These are phyloP conservation scores for Apophysomyces ossiformis DNA, from an alignment of 371 early-diverging fungal genomes.

Conservation along the genomic window DNA sequence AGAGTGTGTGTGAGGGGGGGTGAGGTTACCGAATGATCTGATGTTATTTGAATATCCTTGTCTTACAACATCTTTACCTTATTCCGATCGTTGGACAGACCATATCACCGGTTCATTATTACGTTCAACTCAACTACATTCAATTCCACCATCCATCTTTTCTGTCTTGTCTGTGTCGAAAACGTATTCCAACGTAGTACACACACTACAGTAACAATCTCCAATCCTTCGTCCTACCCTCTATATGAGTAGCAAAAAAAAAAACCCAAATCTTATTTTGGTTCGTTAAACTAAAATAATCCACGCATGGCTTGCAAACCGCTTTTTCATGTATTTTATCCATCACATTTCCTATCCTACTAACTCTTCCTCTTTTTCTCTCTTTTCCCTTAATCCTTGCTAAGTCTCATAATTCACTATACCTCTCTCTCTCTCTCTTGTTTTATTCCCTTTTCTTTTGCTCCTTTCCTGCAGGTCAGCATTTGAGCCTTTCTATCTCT, in stretches of 20 bases:
- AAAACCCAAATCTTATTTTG: too few species aligned
- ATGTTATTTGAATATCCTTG: neutral
- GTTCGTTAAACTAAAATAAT: too few species aligned
- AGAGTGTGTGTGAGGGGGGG: too few species aligned
- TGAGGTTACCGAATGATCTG: neutral
- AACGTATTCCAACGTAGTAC: too few species aligned
- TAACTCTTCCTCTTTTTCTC: neutral
- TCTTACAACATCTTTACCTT: neutral
- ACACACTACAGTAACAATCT: too few species aligned
- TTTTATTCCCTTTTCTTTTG: neutral
- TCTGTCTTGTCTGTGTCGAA: neutral
- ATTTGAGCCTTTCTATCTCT: neutral
- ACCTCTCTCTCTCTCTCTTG: neutral
- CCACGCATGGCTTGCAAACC: too few species aligned
- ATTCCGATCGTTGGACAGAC: constrained; percentile 8
- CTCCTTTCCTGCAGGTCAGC: neutral
- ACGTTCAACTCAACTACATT: too few species aligned
- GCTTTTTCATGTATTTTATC: too few species aligned
- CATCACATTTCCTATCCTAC: too few species aligned
- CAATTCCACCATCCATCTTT: neutral
- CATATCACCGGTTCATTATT: neutral
- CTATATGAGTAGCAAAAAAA: too few species aligned
- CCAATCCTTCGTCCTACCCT: too few species aligned
- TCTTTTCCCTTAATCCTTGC: neutral
- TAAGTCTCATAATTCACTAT: neutral